Evolutionary conservation across 2,329 filamentous ascomycete species (phyloP).

Genomic region (Coleophoma eucalyptorum): DNA sequence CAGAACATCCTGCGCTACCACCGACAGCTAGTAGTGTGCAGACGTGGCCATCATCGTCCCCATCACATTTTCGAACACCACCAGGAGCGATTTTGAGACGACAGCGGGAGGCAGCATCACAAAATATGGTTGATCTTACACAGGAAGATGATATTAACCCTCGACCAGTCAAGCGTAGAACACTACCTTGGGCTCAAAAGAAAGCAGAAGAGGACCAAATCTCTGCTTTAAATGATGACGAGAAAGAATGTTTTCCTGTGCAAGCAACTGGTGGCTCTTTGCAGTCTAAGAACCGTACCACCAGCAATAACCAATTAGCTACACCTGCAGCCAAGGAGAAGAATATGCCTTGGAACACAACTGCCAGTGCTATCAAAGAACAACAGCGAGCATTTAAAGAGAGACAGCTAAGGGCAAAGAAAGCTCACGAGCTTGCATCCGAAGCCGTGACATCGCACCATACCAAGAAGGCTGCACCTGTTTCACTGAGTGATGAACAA

Average conservation of each 20-base stretch:
- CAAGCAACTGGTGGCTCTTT: slow-evolving; percentile 10
- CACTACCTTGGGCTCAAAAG: slow-evolving; percentile 24
- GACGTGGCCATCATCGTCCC: slow-evolving; percentile 41
- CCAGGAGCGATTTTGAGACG: slow-evolving; percentile 11
- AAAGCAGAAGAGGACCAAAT: slow-evolving; percentile 26
- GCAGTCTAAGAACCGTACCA: slow-evolving; percentile 11
- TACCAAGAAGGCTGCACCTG: slow-evolving; percentile 31
- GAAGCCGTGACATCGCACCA: slow-evolving; percentile 41
- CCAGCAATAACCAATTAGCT: slow-evolving; percentile 8
- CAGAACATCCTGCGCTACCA: not conserved
- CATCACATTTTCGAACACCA: slow-evolving; percentile 35
- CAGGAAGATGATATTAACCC: slow-evolving; percentile 13
- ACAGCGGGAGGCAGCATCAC: slow-evolving; percentile 4
- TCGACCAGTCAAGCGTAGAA: slow-evolving; percentile 32
- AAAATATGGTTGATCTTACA: slow-evolving; percentile 2
- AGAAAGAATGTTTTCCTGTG: slow-evolving; percentile 8
- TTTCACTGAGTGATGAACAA: slow-evolving; percentile 76
- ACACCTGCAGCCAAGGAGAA: slow-evolving; percentile 31
- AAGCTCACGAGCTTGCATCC: slow-evolving; percentile 34
- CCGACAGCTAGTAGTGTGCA: slow-evolving; percentile 20
- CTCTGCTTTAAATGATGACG: slow-evolving; percentile 11
- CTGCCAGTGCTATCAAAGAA: slow-evolving; percentile 70
- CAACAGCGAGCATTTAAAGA: slow-evolving; percentile 70
- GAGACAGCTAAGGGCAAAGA: slow-evolving; percentile 65
- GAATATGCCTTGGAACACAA: slow-evolving; percentile 65